These are phyloP conservation scores for Sporothrix brasiliensis DNA, from an alignment of 2,329 filamentous ascomycete genomes.

Conservation along the genomic window DNA sequence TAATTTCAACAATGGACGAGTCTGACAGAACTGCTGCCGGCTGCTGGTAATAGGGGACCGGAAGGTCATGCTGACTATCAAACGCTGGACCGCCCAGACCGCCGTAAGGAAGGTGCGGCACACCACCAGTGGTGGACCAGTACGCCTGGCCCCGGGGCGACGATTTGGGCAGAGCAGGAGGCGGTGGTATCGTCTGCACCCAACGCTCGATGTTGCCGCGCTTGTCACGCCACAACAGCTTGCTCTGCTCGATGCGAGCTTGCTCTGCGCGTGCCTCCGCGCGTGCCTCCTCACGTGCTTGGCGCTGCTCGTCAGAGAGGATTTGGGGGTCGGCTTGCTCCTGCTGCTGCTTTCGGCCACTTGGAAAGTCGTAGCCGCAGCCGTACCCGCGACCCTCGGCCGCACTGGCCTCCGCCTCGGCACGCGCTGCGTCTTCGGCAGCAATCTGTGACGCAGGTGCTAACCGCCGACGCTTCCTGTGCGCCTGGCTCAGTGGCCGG, in stretches of 20 bases:
- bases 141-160: neutral
- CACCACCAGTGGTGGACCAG: neutral
- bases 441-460: constrained; percentile 10
- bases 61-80: neutral
- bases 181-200: neutral
- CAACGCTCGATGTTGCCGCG: constrained; percentile 22
- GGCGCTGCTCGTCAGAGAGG: neutral
- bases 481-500: constrained; percentile 30
- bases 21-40: constrained; percentile 8
- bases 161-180: neutral
- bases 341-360: neutral
- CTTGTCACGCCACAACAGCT: constrained; percentile 32
- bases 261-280: constrained; percentile 18
- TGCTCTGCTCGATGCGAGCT: constrained; percentile 30
- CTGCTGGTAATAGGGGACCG: neutral
- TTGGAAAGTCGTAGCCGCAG: neutral
- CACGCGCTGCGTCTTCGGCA: neutral
- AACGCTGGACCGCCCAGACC: constrained; percentile 4
- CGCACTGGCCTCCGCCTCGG: constrained; percentile 10
- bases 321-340: neutral
- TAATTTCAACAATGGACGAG: constrained; percentile 34
- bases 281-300: neutral
- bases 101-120: neutral
- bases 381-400: constrained; percentile 18
- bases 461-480: constrained; percentile 28